phyloP scores from a whole-genome alignment of 1,284 basidiomycete species.

The Apiotrichum mycotoxinovorans region DNA sequence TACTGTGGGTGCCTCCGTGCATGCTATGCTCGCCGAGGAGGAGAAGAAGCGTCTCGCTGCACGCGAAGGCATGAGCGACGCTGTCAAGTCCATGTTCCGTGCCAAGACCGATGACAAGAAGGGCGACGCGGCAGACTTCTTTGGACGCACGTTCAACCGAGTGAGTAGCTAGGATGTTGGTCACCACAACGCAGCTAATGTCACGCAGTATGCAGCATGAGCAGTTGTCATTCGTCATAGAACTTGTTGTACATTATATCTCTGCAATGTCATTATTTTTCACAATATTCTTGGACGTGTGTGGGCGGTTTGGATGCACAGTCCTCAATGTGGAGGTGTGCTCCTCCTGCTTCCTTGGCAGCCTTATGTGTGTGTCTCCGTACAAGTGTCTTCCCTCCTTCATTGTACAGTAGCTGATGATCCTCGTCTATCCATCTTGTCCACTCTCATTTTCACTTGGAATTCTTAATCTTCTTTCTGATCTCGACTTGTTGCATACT shows the following conservation, averaged over 20 bases:
- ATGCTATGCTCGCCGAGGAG: conserved; percentile 46
- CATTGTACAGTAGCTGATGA: too few species aligned
- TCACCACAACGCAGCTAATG: conserved; percentile 6
- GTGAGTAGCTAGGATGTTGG: conserved; percentile 31
- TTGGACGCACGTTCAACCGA: conserved; percentile 49
- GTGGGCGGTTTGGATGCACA: too few species aligned
- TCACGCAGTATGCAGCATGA: conserved; percentile 16
- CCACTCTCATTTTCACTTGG: too few species aligned
- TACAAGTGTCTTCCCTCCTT: too few species aligned
- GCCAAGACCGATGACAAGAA: conserved; percentile 33
- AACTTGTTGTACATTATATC: conserved; percentile 2
- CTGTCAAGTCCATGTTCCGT: conserved; percentile 49
- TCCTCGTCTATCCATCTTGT: too few species aligned
- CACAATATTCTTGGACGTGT: too few species aligned
- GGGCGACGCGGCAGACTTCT: conserved; percentile 43
- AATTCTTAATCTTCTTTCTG: too few species aligned
- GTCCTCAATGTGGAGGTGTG: too few species aligned
- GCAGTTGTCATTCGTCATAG: conserved; percentile 4
- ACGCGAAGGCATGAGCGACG: conserved; percentile 49
- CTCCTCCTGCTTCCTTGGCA: too few species aligned
- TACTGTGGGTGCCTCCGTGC: conserved; percentile 31
- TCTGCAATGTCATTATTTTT: background rate
- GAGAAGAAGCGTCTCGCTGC: conserved; percentile 46
- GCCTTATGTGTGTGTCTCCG: too few species aligned
- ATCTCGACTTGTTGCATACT: too few species aligned